Evolutionary conservation across 768 basidiomycete genomes (phyloP), one percentile per base, ranked within the genome.

Genomic region (Rhodotorula babjevae): DNA sequence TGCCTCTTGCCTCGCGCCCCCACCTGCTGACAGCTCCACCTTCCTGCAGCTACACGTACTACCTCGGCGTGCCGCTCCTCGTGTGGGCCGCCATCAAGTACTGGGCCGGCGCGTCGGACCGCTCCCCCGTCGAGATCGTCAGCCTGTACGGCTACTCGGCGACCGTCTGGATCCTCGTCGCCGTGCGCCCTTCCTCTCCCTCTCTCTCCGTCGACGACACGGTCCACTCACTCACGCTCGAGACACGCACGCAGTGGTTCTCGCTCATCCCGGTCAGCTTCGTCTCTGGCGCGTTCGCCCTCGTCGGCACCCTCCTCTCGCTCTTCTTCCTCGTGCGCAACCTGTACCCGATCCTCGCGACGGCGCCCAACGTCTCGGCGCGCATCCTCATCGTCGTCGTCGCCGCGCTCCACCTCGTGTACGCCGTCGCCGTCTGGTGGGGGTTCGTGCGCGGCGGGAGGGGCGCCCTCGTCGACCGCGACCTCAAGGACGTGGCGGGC

Each of bases 31-130:
- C 57, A 25, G 6, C 3, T 15, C 2, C 3, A 33, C 19, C 36
- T 23, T 52, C 12, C 33, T 29, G 2, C 71, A 78, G 82, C 27
- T 99, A 99, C 80, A 80, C 87, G 33, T 98, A 98, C 79, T 92
- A 90, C 4, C 83, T 99, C 0, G 90, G 85, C 7, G 79, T 94
- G 2, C 96, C 96, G 0, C 81, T 92, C 0, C 78, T 89, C 25
- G 83, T 98, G 10, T 99, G 96, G 95, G 82, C 88, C 0, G 87
- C 86, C 6, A 84, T 96, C 76, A 84, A 90, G 49, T 99, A 93
- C 80, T 79, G 77, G 78, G 77, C 93, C 16, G 93, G 92, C 11
- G 89, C 93, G 0, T 89, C 90, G 3, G 92, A 93, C 77, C 96
- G 95, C 89, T 87, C 89, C 60, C 84, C 95, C 6, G 86, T 90